A percentile compares a stretch with the other conserved stretches of the same genome.
Conservation (phyloP, 2,329 filamentous ascomycete species). For the Coniochaeta hoffmannii region DNA sequence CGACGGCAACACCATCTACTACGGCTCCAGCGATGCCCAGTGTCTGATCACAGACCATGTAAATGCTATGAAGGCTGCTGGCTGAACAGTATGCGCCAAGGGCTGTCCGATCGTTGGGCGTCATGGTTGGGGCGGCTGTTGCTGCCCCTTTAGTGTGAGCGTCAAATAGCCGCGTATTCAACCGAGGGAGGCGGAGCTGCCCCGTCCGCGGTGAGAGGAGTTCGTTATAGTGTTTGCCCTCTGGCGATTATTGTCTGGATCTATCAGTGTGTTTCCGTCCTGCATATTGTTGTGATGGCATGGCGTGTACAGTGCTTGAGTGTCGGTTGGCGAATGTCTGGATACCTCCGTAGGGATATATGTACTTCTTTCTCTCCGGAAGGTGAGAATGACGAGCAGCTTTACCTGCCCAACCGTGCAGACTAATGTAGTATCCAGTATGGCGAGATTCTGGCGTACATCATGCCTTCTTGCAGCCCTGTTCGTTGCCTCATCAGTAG, state of each 20-base stretch:
- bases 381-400: no score
- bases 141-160: neutral
- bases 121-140: neutral
- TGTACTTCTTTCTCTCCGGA: no score
- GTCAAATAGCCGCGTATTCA: slow-evolving; percentile 1
- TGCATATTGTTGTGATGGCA: no score
- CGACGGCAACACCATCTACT: slow-evolving; percentile 39
- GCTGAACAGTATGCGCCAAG: neutral
- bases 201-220: slow-evolving; percentile 2
- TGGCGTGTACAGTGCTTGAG: no score
- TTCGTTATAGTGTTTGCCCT: neutral
- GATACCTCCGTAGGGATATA: no score
- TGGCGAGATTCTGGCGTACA: neutral
- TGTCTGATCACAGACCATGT: slow-evolving; percentile 39
- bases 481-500: neutral
- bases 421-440: neutral
- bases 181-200: slow-evolving; percentile 1
- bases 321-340: no score
- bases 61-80: slow-evolving; percentile 18
- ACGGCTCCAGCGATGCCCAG: slow-evolving; percentile 29
- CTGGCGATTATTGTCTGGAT: neutral
- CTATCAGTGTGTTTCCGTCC: no score
- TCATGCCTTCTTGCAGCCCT: neutral
- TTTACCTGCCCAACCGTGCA: neutral
- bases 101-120: no score